Evolutionary conservation across 345 rosid genomes (phyloP), one percentile per base, ranked within the genome.

Genomic region (Noccaea bulbosa): DNA sequence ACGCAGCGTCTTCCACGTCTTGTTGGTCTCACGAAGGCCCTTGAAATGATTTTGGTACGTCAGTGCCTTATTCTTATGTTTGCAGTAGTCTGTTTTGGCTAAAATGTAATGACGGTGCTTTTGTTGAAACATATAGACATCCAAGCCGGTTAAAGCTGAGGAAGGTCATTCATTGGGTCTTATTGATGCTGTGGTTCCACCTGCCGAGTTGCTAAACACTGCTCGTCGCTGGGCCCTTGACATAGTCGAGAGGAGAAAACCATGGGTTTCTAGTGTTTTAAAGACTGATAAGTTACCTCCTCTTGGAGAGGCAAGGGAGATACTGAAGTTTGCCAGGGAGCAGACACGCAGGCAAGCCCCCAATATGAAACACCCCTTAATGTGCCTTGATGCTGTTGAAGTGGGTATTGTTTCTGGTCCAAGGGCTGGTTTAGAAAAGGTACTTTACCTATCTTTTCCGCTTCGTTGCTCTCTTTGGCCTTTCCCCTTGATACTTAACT

Each of bases 1-100:
- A 91, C 99, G 27, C 97, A 94, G 73, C 84, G 99, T 38, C 99
- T 94, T 83, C 99, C 99, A 4, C 99, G 99, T 54, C 97, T 94
- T 74, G 96, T 94, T 77, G 99, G 99, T 65, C 89, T 91, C 68
- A 52, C 95, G 20, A 94, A 88, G 67, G 84, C 88, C 74, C 96
- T 94, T 67, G 99, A 88, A 78, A 94, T 94, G 97, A 94, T 94
- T 87, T 80, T 94, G 96, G 98, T 93, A 81, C 56, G 82, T 76
- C 43, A 8, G 60, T 11, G 17, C 34, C 72, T 70, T 34, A 49
- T 46, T 72, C 59, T 58, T 63, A 35, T 15, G 57, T 55, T 65
- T 49, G 32, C 50, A 27, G 79, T 49, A 57, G 55, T 69, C 62
- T 20, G 22, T 50, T 15, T 34, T 37, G 34, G 65, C 15, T 73